Base-by-base conservation (phyloP, 1,284 basidiomycete genomes). In the Xerocomus amazonicus region DNA sequence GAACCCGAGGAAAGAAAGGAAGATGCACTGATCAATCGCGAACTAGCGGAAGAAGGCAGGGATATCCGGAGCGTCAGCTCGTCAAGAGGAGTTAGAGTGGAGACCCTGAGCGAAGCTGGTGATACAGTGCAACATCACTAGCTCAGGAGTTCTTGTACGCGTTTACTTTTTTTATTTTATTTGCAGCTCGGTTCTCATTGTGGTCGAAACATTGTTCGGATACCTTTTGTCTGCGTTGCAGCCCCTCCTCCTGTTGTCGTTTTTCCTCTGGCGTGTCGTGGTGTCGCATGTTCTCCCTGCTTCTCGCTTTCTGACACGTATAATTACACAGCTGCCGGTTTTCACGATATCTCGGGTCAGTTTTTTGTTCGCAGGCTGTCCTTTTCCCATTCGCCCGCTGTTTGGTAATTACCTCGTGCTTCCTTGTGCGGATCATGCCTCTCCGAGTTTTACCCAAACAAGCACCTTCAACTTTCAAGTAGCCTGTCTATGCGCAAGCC, bases 21-120 rank as follows among this genome's bases (percentile, higher is more conserved):
- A 38, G 73, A 74, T 44, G 66, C 74, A 47, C 62, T 87, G 46
- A 68, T 90, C 41, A 82, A 74, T 60, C 74, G 81, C 55, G 84
- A 90, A 67, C 69, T 91, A 43, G 87, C 87, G 16, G 88, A 90
- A 67, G 89, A 91, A 66, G 89, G 88, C 23, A 73, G 86, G 55
- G 88, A 90, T 65, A 86, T 91, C 45, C 73, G 87, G 59, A 90
- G 86, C 65, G 88, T 91, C 27, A 74, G 80, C 58, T 87, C 84
- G 35, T 85, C 83, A 57, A 76, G 88, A 61, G 87, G 84, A 36
- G 86, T 89, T 48, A 78, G 73, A 59, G 85, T 91, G 51, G 87
- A 90, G 66, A 83, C 83, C 53, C 63, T 80, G 51, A 78, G 78
- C 61, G 83, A 81, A 53, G 71, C 73, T 56, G 79, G 74, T 50